A percentile compares a stretch with the other conserved stretches of the same genome.
Conservation (phyloP, 768 basidiomycete species). For the Boletus huronensis region DNA sequence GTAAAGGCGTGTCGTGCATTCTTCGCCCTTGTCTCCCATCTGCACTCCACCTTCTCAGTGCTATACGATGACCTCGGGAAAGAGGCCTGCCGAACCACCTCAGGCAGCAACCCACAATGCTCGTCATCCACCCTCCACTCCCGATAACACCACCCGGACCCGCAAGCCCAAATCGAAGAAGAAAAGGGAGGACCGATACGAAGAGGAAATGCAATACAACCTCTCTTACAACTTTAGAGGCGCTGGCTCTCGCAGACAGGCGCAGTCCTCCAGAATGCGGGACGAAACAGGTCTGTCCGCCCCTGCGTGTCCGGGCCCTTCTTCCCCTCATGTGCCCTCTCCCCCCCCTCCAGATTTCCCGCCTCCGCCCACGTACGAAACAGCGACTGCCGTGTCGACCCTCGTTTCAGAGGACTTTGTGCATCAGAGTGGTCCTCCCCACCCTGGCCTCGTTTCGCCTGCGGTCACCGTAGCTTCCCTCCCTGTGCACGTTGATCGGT, state of each 20-base stretch:
- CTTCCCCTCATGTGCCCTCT: conserved; percentile 18
- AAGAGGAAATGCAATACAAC: conserved; percentile 41
- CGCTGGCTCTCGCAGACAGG: conserved; percentile 24
- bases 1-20: conserved; percentile 36
- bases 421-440: conserved; percentile 25
- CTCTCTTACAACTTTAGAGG: conserved; percentile 32
- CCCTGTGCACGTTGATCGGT: conserved; percentile 11
- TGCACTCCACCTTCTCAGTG: conserved; percentile 32
- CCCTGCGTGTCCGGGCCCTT: neutral
- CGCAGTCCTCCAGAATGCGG: conserved; percentile 24
- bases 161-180: conserved; percentile 38
- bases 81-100: conserved; percentile 29
- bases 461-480: conserved; percentile 25
- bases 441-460: conserved; percentile 24
- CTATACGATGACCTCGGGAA: conserved; percentile 36
- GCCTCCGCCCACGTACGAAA: conserved; percentile 73
- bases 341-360: conserved; percentile 53
- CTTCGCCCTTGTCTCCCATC: conserved; percentile 38
- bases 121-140: conserved; percentile 45
- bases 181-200: conserved; percentile 43
- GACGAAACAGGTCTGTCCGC: conserved; percentile 32
- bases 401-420: conserved; percentile 41
- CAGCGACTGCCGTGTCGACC: conserved; percentile 42
- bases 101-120: conserved; percentile 47
- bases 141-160: conserved; percentile 48